Evolutionary conservation across 2,329 filamentous ascomycete genomes (phyloP), one percentile per base, ranked within the genome.

Genomic region (Akanthomyces muscarius): DNA sequence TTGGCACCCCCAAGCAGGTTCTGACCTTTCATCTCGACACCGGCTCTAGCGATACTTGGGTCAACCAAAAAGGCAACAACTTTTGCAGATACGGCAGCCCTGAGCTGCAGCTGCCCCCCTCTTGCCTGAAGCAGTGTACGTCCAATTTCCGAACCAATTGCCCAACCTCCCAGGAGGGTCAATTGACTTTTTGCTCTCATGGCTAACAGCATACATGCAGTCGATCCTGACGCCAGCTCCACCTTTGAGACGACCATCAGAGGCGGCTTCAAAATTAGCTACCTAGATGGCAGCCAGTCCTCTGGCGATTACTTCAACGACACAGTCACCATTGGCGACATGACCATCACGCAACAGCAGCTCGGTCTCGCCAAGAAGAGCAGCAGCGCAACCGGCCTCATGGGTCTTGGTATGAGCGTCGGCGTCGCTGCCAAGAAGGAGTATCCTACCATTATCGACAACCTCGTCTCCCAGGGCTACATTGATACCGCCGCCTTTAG

Each of bases 401-500:
- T 88, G 72, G 86, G 86, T 23, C 75, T 88, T 57, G 85, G 85
- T 60, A 86, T 85, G 69, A 76, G 78, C 65, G 72, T 77, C 33
- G 83, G 80, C 66, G 81, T 82, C 63, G 77, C 80, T 25, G 71
- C 83, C 14, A 41, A 50, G 1, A 69, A 64, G 5, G 71, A 73
- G 0, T 85, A 85, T 69, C 76, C 78, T 16, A 85, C 90, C 70
- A 77, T 94, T 38, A 80, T 91, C 21, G 82, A 87, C 71, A 80
- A 85, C 67, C 80, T 95, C 72, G 80, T 85, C 25, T 72, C 82
- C 30, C 82, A 90, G 68, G 84, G 83, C 48, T 71, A 83, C 57
- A 90, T 91, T 70, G 79, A 81, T 61, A 80, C 80, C 33, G 84
- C 85, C 68, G 86, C 86, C 4, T 92, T 89, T 75, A 90, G 87